Conservation (phyloP, 768 basidiomycete species). For the Pleurotus cornucopiae region DNA sequence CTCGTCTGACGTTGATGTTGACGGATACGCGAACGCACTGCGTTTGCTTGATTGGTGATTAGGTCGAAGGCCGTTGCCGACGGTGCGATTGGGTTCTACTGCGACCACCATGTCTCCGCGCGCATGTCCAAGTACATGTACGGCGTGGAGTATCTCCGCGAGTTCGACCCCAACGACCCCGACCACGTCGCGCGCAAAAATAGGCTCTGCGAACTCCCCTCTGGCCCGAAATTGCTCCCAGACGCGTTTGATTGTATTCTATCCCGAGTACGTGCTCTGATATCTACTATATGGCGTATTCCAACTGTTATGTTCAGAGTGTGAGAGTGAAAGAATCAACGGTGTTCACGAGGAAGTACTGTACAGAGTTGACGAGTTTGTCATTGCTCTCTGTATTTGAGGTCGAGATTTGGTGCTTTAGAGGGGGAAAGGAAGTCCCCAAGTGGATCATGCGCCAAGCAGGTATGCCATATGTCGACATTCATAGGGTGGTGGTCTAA, state of each 20-base stretch:
- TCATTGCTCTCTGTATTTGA: constrained; percentile 77
- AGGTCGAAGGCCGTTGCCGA: constrained; percentile 86
- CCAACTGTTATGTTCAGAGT: constrained; percentile 33
- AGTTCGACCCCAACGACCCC: constrained; percentile 58
- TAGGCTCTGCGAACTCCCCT: constrained; percentile 69
- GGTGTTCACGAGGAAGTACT: constrained; percentile 79
- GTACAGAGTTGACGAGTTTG: constrained; percentile 74
- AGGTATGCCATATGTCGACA: constrained; percentile 22
- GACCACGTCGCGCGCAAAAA: constrained; percentile 64
- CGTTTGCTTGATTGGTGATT: background rate
- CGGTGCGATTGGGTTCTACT: constrained; percentile 81
- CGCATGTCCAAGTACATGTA: constrained; percentile 81
- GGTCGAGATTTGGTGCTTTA: constrained; percentile 81
- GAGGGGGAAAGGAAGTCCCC: constrained; percentile 67
- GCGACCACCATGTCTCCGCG: constrained; percentile 80
- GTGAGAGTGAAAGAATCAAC: constrained; percentile 81
- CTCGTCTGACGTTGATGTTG: too few species aligned
- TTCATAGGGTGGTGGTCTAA: background rate
- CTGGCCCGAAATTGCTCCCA: constrained; percentile 71
- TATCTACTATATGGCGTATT: too few species aligned
- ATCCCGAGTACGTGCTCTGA: constrained; percentile 43
- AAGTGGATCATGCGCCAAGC: constrained; percentile 69
- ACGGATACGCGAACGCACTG: too few species aligned
- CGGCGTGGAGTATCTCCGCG: constrained; percentile 74
- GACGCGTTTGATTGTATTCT: constrained; percentile 84